Base-by-base conservation (phyloP, 2,329 filamentous ascomycete species). In the Cladosporium colombiae region DNA sequence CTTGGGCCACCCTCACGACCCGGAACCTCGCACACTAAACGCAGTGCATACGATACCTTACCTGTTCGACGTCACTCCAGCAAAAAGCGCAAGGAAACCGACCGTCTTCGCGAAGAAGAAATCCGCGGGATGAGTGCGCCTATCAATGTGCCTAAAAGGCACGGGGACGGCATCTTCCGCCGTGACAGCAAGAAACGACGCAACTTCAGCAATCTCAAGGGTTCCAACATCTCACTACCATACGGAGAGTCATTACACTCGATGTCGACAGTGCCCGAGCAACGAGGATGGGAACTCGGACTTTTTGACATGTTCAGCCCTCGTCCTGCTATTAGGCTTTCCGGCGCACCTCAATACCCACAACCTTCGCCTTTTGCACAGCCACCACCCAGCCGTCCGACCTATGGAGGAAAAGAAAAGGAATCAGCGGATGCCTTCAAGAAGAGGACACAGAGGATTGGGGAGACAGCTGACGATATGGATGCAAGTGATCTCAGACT, bases 401-500 rank as follows among this genome's bases (percentile, higher is more conserved):
- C 56, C 4, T 35, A 69, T 53, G 53, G 55, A 56, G 65, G 62
- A 27, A 66, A 70, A 77, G 79, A 74, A 78, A 78, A 74, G 78
- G 68, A 69, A 57, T 70, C 70, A 25, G 68, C 65, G 16, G 44
- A 64, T 64, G 33, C 67, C 31, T 56, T 72, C 18, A 69, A 69
- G 29, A 70, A 70, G 40, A 87, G 84, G 79, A 56, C 33, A 3
- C 61, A 63, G 18, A 82, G 83, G 37, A 85, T 90, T 55, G 86
- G 89, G 66, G 85, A 86, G 53, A 76, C 98, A 53, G 95, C 93
- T 25, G 91, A 98, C 74, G 90, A 91, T 66, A 83, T 99, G 64
- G 92, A 92, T 78, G 91, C 95, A 3, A 87, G 90, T 62, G 93
- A 92, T 71, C 78, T 99, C 46, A 86, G 94, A 66, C 91, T 96